These are phyloP conservation scores for Lichtheimia corymbifera DNA, from an alignment of 371 early-diverging fungal genomes.

Conservation along the genomic window DNA sequence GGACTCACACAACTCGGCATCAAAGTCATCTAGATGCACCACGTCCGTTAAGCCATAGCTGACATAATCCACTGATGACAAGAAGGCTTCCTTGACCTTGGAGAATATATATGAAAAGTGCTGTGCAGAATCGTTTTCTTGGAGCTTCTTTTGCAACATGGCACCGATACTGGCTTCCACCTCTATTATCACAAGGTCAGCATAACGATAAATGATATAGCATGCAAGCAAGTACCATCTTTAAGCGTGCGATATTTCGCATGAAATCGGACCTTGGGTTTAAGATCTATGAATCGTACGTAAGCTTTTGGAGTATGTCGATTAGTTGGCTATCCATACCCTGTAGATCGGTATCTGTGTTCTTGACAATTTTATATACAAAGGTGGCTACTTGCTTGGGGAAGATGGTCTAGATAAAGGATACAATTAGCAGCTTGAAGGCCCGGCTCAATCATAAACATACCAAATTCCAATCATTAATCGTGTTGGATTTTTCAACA, in stretches of 20 bases:
- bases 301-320: neutral
- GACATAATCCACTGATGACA: slow-evolving; percentile 56
- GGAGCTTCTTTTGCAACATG: slow-evolving; percentile 45
- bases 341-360: slow-evolving; percentile 16
- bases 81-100: slow-evolving; percentile 55
- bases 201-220: neutral
- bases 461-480: slow-evolving; percentile 56
- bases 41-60: slow-evolving; percentile 65
- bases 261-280: slow-evolving; percentile 57
- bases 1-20: slow-evolving; percentile 55
- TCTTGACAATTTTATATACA: slow-evolving; percentile 62
- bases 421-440: neutral
- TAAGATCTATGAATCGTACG: slow-evolving; percentile 8
- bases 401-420: slow-evolving; percentile 49
- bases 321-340: neutral
- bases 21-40: slow-evolving; percentile 61
- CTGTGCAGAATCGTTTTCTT: slow-evolving; percentile 49
- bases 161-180: slow-evolving; percentile 60
- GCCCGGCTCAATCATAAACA: neutral
- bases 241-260: slow-evolving; percentile 58
- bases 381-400: slow-evolving; percentile 64
- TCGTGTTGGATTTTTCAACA: slow-evolving; percentile 39
- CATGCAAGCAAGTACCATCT: slow-evolving; percentile 39
- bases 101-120: slow-evolving; percentile 54
- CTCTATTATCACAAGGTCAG: slow-evolving; percentile 36